These are phyloP conservation scores for Aspergillus funiculosus DNA, from an alignment of 495 filamentous ascomycete genomes.

Conservation along the genomic window DNA sequence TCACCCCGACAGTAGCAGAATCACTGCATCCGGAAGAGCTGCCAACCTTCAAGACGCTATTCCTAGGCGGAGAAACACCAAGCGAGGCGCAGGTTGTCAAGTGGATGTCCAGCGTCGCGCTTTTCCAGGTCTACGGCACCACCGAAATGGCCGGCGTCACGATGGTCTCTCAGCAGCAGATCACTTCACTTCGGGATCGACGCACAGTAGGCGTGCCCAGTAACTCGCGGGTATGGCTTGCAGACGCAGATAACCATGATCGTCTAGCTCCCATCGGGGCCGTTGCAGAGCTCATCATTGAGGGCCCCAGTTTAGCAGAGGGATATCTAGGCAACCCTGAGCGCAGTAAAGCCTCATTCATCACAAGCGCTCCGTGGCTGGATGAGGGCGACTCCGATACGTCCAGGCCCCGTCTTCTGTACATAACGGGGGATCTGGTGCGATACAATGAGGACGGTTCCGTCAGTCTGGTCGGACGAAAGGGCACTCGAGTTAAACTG, in stretches of 20 bases:
- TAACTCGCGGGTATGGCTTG: slow-evolving; percentile 9
- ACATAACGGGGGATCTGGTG: slow-evolving; percentile 10
- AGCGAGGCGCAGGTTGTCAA: slow-evolving; percentile 28
- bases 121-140: slow-evolving; percentile 41
- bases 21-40: slow-evolving; percentile 29
- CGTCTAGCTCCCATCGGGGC: slow-evolving; percentile 37
- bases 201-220: neutral
- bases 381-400: neutral
- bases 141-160: slow-evolving; percentile 23
- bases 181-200: neutral
- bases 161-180: neutral
- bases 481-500: slow-evolving; percentile 24
- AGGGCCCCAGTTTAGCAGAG: slow-evolving; percentile 19
- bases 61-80: slow-evolving; percentile 28
- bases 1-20: slow-evolving; percentile 35
- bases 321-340: slow-evolving; percentile 14
- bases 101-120: slow-evolving; percentile 38
- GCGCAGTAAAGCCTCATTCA: neutral
- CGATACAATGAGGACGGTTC: slow-evolving; percentile 12
- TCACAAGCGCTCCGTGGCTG: slow-evolving; percentile 8
- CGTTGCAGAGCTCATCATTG: slow-evolving; percentile 40
- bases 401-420: neutral
- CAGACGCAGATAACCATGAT: slow-evolving; percentile 23
- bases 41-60: slow-evolving; percentile 7
- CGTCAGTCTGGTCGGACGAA: slow-evolving; percentile 4